These are phyloP conservation scores for Tremella fuciformis DNA, from an alignment of 768 basidiomycete species.

Conservation along the genomic window DNA sequence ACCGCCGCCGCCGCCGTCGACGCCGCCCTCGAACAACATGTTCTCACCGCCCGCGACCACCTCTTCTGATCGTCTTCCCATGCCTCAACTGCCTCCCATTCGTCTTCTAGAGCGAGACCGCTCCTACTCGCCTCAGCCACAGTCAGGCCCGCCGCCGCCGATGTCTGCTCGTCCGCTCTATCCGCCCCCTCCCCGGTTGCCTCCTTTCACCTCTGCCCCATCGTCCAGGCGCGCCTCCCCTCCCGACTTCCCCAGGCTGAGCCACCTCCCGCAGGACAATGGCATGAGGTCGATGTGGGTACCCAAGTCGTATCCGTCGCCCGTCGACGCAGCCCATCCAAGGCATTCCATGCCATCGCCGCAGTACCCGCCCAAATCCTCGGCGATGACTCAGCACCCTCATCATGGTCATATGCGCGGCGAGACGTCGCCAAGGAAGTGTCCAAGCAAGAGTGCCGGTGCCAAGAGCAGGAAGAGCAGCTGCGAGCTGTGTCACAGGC, in stretches of 20 bases:
- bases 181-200: not conserved
- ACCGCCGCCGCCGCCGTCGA: no score
- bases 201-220: not conserved
- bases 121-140: not conserved
- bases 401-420: not conserved
- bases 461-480: conserved; percentile 40
- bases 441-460: conserved; percentile 2
- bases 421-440: not conserved
- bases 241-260: conserved; percentile 2
- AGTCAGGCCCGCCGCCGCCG: not conserved
- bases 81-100: not conserved
- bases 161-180: not conserved
- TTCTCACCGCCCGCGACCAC: conserved; percentile 3
- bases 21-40: not conserved
- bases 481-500: conserved; percentile 38
- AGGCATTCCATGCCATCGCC: not conserved
- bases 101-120: not conserved
- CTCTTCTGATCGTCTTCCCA: not conserved
- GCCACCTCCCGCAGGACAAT: not conserved
- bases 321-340: conserved; percentile 1
- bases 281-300: conserved; percentile 1
- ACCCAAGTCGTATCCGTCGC: not conserved
- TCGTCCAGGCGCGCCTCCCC: not conserved
- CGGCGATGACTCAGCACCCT: not conserved
- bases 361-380: not conserved